Evolutionary conservation across 2,329 filamentous ascomycete species (phyloP).

Genomic region (Monosporascus sp.): DNA sequence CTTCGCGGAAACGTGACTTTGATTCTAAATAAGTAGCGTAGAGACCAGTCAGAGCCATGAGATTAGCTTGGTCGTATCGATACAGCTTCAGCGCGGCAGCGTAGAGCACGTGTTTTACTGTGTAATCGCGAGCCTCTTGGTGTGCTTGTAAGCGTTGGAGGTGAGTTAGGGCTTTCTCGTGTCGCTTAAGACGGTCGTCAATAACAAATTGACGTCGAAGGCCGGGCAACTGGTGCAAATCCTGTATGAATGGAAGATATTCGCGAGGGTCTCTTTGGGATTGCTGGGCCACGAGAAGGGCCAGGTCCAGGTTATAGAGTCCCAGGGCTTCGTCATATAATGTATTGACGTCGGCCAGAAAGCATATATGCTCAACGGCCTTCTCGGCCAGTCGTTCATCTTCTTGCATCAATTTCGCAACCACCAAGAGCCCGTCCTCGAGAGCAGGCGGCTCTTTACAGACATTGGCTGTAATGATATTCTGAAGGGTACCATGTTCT

Average conservation of each 20-base stretch:
- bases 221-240: conserved; percentile 67
- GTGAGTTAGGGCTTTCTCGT: conserved; percentile 70
- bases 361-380: conserved; percentile 95
- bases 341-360: conserved; percentile 87
- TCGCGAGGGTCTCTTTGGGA: conserved; percentile 93
- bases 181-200: conserved; percentile 77
- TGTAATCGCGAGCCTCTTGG: conserved; percentile 72
- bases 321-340: conserved; percentile 88
- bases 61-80: conserved; percentile 68
- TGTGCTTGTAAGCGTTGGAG: conserved; percentile 70
- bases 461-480: conserved; percentile 89
- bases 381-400: conserved; percentile 71
- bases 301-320: conserved; percentile 85
- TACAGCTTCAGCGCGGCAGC: conserved; percentile 72
- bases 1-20: conserved; percentile 74
- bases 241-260: conserved; percentile 91
- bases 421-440: conserved; percentile 74
- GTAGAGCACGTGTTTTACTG: conserved; percentile 75
- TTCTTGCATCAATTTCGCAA: conserved; percentile 66
- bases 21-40: conserved; percentile 75
- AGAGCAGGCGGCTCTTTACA: conserved; percentile 90
- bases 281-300: conserved; percentile 87
- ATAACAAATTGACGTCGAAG: conserved; percentile 75
- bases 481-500: conserved; percentile 61
- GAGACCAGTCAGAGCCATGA: conserved; percentile 64